Base-by-base conservation (phyloP, 2,329 filamentous ascomycete species). In the Aspergillus udagawae region DNA sequence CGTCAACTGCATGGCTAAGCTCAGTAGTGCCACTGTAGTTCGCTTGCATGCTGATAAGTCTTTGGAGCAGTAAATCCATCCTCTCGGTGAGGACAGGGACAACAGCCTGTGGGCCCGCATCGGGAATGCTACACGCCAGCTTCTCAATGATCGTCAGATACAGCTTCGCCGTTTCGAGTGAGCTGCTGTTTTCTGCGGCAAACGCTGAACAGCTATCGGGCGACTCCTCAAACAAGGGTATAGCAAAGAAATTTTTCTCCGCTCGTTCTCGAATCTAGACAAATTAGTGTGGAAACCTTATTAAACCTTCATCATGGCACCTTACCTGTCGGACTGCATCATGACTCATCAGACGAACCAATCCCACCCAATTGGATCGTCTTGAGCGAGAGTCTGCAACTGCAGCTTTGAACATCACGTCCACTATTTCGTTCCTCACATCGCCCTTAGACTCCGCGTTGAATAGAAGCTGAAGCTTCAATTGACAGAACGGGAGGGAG, bases 381-480 rank as follows among this genome's bases (percentile, higher is more conserved):
- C 67, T 70, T 4, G 68, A 63, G 47, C 67, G 70, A 38, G 71
- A 66, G 63, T 74, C 70, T 44, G 64, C 65, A 49, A 76, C 70
- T 20, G 73, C 72, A 25, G 70, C 70, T 53, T 72, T 73, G 60
- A 76, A 76, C 66, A 77, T 70, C 25, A 72, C 64, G 56, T 77
- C 73, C 41, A 75, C 67, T 27, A 78, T 69, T 25, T 59, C 65
- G 41, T 65, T 69, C 52, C 63, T 69, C 20, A 69, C 65, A 6
- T 68, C 63, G 7, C 64, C 60, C 20, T 64, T 62, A 8, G 68
- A 58, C 23, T 69, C 69, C 21, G 64, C 66, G 35, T 69, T 68
- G 59, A 77, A 75, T 17, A 76, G 61, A n/a, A 74, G 61, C 53
- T 75, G 73, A 10, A 78, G 65, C 56, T 77, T 77, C 57, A 77